Evolutionary conservation across 2,329 filamentous ascomycete genomes (phyloP).

Genomic region (Aspergillus puulaauensis): DNA sequence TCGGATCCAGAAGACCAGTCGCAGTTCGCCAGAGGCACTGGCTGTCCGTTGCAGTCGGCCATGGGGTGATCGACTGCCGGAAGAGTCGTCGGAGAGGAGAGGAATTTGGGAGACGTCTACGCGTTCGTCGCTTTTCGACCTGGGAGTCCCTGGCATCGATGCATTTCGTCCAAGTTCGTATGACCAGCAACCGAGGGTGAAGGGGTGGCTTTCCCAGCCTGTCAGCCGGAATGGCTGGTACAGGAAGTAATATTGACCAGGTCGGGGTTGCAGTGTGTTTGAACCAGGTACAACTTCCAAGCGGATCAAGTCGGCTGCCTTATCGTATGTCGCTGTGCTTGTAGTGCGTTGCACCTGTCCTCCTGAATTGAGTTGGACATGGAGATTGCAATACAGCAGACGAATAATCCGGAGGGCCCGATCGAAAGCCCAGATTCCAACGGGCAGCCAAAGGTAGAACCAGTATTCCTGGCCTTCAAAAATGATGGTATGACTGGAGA

Average conservation of each 20-base stretch:
- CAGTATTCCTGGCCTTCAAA: slow-evolving; percentile 50
- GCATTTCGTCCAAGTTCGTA: slow-evolving; percentile 12
- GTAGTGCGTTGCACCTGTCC: slow-evolving; percentile 27
- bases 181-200: slow-evolving; percentile 43
- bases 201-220: slow-evolving; percentile 54
- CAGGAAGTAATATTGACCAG: slow-evolving; percentile 53
- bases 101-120: slow-evolving; percentile 25
- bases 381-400: slow-evolving; percentile 45
- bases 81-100: slow-evolving; percentile 22
- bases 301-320: slow-evolving; percentile 46
- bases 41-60: background rate
- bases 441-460: slow-evolving; percentile 51
- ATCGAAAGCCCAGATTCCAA: slow-evolving; percentile 51
- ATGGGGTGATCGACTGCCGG: background rate
- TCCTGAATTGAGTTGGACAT: slow-evolving; percentile 25
- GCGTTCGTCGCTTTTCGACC: slow-evolving; percentile 5
- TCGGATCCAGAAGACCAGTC: slow-evolving; percentile 50
- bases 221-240: slow-evolving; percentile 46
- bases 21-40: slow-evolving; percentile 23
- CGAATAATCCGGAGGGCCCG: slow-evolving; percentile 46
- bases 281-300: slow-evolving; percentile 45
- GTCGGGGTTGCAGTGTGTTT: slow-evolving; percentile 32
- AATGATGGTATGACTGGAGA: slow-evolving; percentile 47
- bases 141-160: background rate
- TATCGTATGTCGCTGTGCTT: slow-evolving; percentile 45